phyloP scores from a whole-genome alignment of 139 green algal species.

The Chlorella sp. region DNA sequence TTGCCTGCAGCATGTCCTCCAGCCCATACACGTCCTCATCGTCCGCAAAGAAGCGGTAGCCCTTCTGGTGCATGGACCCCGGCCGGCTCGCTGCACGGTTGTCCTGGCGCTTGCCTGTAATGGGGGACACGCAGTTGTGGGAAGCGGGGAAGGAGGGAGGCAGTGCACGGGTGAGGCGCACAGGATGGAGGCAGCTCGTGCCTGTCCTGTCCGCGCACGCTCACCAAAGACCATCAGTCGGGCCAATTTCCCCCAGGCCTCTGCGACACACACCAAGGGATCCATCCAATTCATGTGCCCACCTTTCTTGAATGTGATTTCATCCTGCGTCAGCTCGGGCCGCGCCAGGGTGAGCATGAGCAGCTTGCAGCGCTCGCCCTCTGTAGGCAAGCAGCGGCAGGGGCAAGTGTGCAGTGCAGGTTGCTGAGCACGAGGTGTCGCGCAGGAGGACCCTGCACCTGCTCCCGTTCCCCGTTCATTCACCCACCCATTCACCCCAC shows the following conservation, averaged over 20 bases:
- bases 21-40: conserved; percentile 75
- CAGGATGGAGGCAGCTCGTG: no score
- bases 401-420: no score
- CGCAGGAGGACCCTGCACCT: no score
- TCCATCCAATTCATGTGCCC: no score
- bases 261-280: no score
- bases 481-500: no score
- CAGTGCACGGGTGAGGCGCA: conserved; percentile 44
- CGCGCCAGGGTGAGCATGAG: conserved; percentile 60
- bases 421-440: no score
- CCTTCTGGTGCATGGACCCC: conserved; percentile 39
- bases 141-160: neutral
- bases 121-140: neutral
- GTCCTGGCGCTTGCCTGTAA: conserved; percentile 20
- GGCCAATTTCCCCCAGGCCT: no score
- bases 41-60: conserved; percentile 76
- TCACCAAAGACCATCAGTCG: no score
- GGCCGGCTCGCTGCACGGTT: conserved; percentile 17
- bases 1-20: conserved; percentile 61
- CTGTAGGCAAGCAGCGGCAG: neutral
- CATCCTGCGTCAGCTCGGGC: conserved; percentile 55
- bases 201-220: no score
- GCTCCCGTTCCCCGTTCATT: no score
- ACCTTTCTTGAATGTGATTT: conserved; percentile 76
- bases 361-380: conserved; percentile 43